Evolutionary conservation across 306 rosid species (phyloP), one percentile per base, ranked within the genome.

Genomic region (Cucurbita maxima): DNA sequence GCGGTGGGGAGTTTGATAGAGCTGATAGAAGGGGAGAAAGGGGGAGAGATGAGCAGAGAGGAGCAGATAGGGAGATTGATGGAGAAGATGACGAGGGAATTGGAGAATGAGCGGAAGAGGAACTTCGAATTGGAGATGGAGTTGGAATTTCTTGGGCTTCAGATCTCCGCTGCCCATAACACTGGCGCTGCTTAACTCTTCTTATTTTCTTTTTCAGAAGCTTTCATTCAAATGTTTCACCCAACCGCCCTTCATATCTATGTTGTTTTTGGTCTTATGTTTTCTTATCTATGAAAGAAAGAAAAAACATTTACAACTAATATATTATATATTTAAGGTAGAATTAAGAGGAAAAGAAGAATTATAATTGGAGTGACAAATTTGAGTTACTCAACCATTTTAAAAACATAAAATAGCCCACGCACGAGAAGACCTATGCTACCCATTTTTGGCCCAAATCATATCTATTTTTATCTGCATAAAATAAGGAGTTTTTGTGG

Each of bases 21-120:
- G 19, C 4, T 66, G 58, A 25, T 77, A 34, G 64, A 78, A 36
- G 80, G 73, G 10, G 84, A 56, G 30, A 71, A 61, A 16, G 71
- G 1, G 6, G 43, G 18, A 38, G 73, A 76, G 30, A 50, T 68
- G 47, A 82, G 22, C 22, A 77, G 76, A 18, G 86, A 80, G 59
- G 82, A 79, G 72, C 67, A 67, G 51, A 60, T 80, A 76, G 70
- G 50, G 25, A 75, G 71, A 41, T 3, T 56, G 52, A 80, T 76
- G 19, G 84, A 82, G 75, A 80, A 34, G 79, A 16, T 71, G 76
- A 80, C 25, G 16, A 52, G 19, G 54, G 83, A 84, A 20, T 73
- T 80, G 79, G 88, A 84, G 18, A 75, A 38, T 45, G 86, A 84
- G 54, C 79, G 58, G 75, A 66, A 50, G 47, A 84, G 40, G 61